Percentiles rank a stretch among this genome's conserved stretches.
Conservation (phyloP, 306 rosid genomes). For the Luffa aegyptiaca region DNA sequence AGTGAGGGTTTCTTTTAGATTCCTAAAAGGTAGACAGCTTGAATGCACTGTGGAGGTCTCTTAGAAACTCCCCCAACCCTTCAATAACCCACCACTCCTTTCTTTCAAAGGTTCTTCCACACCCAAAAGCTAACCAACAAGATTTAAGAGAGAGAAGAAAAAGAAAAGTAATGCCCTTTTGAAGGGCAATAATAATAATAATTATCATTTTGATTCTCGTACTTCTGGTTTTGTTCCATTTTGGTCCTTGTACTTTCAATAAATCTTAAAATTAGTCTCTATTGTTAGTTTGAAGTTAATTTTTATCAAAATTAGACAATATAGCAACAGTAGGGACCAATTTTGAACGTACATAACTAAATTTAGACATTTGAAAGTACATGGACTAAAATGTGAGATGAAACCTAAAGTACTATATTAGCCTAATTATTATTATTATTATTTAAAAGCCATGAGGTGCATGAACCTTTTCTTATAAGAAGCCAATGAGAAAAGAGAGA, state of each 20-base stretch:
- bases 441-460: not conserved
- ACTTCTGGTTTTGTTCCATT: too few species aligned
- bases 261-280: too few species aligned
- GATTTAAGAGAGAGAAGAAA: not conserved
- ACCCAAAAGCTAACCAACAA: not conserved
- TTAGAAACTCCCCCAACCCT: not conserved
- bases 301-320: too few species aligned
- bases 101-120: not conserved
- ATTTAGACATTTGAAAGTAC: too few species aligned
- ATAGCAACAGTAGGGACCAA: too few species aligned
- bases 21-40: conserved; percentile 9
- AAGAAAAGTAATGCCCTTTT: not conserved
- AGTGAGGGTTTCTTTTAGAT: not conserved
- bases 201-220: too few species aligned
- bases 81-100: not conserved
- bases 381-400: too few species aligned
- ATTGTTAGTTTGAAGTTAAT: too few species aligned
- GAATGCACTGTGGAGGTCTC: conserved; percentile 3
- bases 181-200: not conserved
- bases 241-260: too few species aligned
- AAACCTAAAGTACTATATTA: too few species aligned
- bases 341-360: too few species aligned
- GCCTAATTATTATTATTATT: not conserved
- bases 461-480: not conserved
- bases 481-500: not conserved